Conservation (phyloP, 345 rosid genomes). For the Heritiera fomes region DNA sequence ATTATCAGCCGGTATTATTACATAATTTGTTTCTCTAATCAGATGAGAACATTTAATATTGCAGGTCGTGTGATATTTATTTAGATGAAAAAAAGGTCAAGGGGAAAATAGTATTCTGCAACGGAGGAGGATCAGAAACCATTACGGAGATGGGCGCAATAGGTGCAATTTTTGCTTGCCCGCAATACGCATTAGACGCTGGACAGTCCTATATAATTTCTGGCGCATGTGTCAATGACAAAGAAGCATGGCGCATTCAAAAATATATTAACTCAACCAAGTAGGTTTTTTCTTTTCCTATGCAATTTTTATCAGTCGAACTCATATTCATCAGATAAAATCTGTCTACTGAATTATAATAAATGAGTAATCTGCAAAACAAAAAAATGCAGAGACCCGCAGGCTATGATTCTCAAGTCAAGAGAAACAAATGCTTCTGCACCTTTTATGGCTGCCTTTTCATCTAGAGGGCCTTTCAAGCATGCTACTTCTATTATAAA, state of each 20-base stretch:
- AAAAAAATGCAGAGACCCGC: background rate
- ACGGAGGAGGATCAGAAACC: accelerated
- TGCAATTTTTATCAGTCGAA: background rate
- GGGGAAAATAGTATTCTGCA: background rate
- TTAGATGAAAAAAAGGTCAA: background rate
- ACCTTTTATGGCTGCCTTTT: background rate
- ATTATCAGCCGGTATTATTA: background rate
- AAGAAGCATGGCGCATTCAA: background rate
- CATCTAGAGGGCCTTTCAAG: background rate
- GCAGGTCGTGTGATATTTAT: background rate
- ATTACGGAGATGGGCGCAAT: background rate
- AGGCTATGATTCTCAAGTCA: background rate
- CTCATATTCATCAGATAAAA: no score
- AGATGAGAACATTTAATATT: background rate
- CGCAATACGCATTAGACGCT: accelerated
- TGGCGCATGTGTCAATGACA: background rate
- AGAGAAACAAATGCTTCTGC: background rate
- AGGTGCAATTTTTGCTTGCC: background rate
- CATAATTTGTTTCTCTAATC: background rate
- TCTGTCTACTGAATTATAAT: no score
- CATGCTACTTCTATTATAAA: background rate
- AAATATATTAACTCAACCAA: background rate
- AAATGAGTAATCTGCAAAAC: no score
- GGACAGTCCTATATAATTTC: background rate
- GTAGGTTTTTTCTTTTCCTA: background rate